Conservation (phyloP, 106 monocot species). For the Dactylorhiza incarnata region DNA sequence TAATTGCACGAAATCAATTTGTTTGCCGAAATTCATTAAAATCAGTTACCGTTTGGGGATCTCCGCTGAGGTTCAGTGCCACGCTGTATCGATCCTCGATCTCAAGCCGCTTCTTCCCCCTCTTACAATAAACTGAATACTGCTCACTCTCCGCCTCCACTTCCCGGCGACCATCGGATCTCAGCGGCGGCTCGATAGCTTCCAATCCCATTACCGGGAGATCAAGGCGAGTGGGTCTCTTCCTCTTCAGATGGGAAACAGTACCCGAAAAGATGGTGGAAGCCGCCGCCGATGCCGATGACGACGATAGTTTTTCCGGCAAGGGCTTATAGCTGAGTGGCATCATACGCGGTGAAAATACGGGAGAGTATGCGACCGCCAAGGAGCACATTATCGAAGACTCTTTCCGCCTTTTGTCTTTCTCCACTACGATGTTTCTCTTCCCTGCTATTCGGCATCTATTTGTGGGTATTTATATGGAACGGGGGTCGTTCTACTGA, state of each 20-base stretch:
- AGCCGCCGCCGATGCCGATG: slow-evolving; percentile 10
- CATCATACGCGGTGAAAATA: neutral
- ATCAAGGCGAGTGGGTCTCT: slow-evolving; percentile 65
- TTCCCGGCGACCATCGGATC: slow-evolving; percentile 26
- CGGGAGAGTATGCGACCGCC: slow-evolving; percentile 62
- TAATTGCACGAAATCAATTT: neutral
- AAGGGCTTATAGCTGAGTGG: neutral
- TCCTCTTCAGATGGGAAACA: slow-evolving; percentile 55
- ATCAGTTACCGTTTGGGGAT: slow-evolving; percentile 51
- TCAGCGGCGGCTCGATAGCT: slow-evolving; percentile 11
- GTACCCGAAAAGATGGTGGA: slow-evolving; percentile 6
- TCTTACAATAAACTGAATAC: slow-evolving; percentile 68
- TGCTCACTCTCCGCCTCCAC: slow-evolving; percentile 42
- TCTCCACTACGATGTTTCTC: neutral
- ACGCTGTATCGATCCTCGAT: slow-evolving; percentile 80
- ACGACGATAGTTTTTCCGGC: slow-evolving; percentile 12
- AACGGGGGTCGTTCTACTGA: neutral
- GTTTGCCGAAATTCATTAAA: neutral
- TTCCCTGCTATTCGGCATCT: too few relatives aligned
- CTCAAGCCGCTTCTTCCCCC: slow-evolving; percentile 61
- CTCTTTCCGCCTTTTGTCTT: neutral
- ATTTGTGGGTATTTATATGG: neutral
- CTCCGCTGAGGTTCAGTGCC: slow-evolving; percentile 34
- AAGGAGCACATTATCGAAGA: slow-evolving; percentile 48
- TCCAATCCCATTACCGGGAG: slow-evolving; percentile 31